Evolutionary conservation across 257 asterid species (phyloP).

Genomic region (Solanum lycopersicoides): DNA sequence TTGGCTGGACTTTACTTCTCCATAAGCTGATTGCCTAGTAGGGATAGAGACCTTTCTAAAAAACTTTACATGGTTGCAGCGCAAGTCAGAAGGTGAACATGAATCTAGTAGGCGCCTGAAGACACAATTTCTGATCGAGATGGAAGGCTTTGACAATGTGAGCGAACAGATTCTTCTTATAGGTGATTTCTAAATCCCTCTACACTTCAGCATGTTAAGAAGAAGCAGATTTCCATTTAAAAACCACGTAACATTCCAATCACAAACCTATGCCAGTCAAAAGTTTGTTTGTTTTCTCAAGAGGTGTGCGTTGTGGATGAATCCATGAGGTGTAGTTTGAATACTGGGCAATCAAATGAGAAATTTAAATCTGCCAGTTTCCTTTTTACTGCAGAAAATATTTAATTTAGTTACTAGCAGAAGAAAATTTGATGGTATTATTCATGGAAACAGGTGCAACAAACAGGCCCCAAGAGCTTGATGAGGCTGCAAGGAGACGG

Average conservation of each 20-base stretch:
- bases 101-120: slow-evolving; percentile 97
- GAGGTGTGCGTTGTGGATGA: not conserved
- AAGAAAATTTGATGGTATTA: not conserved
- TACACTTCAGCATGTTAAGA: not conserved
- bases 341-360: not conserved
- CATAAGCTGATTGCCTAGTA: not conserved
- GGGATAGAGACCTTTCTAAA: not conserved
- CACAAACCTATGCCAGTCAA: not conserved
- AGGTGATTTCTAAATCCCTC: slow-evolving; percentile 37
- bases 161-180: slow-evolving; percentile 81
- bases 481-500: slow-evolving; percentile 97
- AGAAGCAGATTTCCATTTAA: not conserved
- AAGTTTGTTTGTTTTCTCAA: not conserved
- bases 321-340: not conserved
- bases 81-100: slow-evolving; percentile 98
- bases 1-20: not conserved
- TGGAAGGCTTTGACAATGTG: slow-evolving; percentile 96
- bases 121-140: slow-evolving; percentile 97
- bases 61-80: slow-evolving; percentile 45
- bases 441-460: slow-evolving; percentile 69
- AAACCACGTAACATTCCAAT: not conserved
- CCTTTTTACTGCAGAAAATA: not conserved
- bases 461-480: slow-evolving; percentile 98
- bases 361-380: not conserved
- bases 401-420: not conserved